Percentiles rank a stretch among this genome's conserved stretches.
phyloP scores from a whole-genome alignment of 106 monocot species.

The Alisma plantagoaquatica region DNA sequence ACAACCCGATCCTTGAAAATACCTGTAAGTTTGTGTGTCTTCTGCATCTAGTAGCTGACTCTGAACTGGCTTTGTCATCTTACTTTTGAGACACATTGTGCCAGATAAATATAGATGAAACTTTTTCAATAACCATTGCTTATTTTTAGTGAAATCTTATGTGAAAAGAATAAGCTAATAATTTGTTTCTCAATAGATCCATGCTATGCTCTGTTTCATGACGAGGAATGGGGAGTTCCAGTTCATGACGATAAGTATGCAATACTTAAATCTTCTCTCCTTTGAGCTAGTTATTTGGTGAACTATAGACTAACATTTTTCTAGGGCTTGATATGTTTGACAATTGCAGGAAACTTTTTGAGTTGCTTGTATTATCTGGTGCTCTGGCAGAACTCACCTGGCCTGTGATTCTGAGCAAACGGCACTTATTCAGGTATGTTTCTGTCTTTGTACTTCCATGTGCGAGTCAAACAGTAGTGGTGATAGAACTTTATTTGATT shows the following conservation, averaged over 20 bases:
- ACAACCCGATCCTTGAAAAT: too few relatives aligned
- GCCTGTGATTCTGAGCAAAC: slow-evolving; percentile 23
- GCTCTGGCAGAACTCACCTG: slow-evolving; percentile 27
- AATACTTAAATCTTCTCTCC: not conserved
- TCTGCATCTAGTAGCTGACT: too few relatives aligned
- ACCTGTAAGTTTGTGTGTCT: too few relatives aligned
- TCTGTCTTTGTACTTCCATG: too few relatives aligned
- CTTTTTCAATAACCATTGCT: too few relatives aligned
- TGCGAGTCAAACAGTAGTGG: too few relatives aligned
- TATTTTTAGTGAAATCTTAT: too few relatives aligned
- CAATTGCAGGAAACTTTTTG: slow-evolving; percentile 25
- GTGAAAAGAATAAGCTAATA: too few relatives aligned
- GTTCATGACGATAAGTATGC: slow-evolving; percentile 28
- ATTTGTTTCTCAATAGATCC: slow-evolving; percentile 12
- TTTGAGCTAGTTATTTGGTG: not conserved
- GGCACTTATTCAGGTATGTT: slow-evolving; percentile 28
- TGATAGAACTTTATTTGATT: too few relatives aligned
- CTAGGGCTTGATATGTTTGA: not conserved
- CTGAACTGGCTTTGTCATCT: too few relatives aligned
- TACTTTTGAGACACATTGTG: too few relatives aligned
- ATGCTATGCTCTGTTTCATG: slow-evolving; percentile 19
- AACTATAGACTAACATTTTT: slow-evolving; percentile 6
- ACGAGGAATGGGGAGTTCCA: slow-evolving; percentile 30
- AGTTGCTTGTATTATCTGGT: slow-evolving; percentile 24
- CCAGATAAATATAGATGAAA: too few relatives aligned